phyloP scores from a whole-genome alignment of 192 early-diverging fungal species.

The Coemansia reversa region DNA sequence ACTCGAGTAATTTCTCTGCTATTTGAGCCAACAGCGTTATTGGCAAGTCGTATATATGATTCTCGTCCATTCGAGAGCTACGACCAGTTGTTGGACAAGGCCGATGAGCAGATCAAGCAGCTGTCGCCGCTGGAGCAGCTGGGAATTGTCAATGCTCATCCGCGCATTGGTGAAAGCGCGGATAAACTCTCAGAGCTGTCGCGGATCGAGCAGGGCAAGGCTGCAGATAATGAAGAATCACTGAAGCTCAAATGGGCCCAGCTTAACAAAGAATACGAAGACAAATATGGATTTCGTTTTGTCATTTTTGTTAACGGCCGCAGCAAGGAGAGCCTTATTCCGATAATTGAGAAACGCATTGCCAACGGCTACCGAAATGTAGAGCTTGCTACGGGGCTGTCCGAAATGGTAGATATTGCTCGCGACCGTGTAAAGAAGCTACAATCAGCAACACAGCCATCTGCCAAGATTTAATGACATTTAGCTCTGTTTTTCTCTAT shows the following conservation, averaged over 20 bases:
- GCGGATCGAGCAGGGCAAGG: slow-evolving; percentile 64
- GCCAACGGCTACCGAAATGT: slow-evolving; percentile 58
- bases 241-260: slow-evolving; percentile 62
- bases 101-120: slow-evolving; percentile 53
- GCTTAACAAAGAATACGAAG: slow-evolving; percentile 68
- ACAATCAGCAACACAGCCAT: slow-evolving; percentile 13
- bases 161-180: slow-evolving; percentile 78
- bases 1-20: slow-evolving; percentile 64
- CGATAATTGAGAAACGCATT: slow-evolving; percentile 71
- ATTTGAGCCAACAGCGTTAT: slow-evolving; percentile 82
- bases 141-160: slow-evolving; percentile 85
- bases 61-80: slow-evolving; percentile 73
- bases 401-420: slow-evolving; percentile 81
- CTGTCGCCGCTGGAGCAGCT: slow-evolving; percentile 67
- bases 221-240: slow-evolving; percentile 56
- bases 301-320: slow-evolving; percentile 82
- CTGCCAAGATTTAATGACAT: slow-evolving; percentile 28
- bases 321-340: slow-evolving; percentile 70
- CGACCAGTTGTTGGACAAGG: slow-evolving; percentile 62
- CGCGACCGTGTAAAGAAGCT: slow-evolving; percentile 75
- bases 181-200: slow-evolving; percentile 70
- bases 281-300: slow-evolving; percentile 76
- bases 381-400: slow-evolving; percentile 70
- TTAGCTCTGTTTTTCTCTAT: background rate
- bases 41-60: slow-evolving; percentile 69